Evolutionary conservation across 2,329 filamentous ascomycete genomes (phyloP).

Genomic region (Pseudonectria buxi): DNA sequence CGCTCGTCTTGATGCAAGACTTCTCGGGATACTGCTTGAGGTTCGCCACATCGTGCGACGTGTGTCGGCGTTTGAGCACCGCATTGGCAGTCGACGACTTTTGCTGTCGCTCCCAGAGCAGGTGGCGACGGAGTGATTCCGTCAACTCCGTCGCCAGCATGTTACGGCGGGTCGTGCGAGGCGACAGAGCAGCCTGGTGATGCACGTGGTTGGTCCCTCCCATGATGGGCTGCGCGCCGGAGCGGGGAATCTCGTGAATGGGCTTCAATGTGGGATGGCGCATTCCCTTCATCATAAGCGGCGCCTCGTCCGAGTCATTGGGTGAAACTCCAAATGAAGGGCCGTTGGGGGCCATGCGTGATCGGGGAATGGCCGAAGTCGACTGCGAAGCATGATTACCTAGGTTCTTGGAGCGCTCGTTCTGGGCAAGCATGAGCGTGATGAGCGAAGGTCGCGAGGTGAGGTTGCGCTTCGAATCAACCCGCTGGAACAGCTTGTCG

Average conservation of each 20-base stretch:
- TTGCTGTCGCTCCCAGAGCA: constrained; percentile 92
- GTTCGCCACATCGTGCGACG: constrained; percentile 84
- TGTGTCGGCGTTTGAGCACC: constrained; percentile 82
- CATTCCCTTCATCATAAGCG: constrained; percentile 57
- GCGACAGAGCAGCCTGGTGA: constrained; percentile 74
- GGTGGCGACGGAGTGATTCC: constrained; percentile 81
- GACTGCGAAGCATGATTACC: constrained; percentile 61
- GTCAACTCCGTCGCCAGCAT: constrained; percentile 95
- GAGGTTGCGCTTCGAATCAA: constrained; percentile 80
- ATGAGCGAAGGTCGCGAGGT: constrained; percentile 82
- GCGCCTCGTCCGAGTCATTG: constrained; percentile 56
- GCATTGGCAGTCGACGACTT: constrained; percentile 85
- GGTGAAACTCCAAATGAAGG: constrained; percentile 42
- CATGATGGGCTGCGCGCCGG: constrained; percentile 69
- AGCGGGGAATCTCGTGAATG: constrained; percentile 58
- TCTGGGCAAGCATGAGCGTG: constrained; percentile 78
- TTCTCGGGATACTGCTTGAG: constrained; percentile 73
- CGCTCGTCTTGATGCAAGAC: constrained; percentile 51
- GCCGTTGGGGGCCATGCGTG: constrained; percentile 43
- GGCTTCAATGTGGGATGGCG: constrained; percentile 43
- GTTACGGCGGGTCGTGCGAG: constrained; percentile 83
- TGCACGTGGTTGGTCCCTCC: constrained; percentile 57
- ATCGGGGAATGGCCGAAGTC: constrained; percentile 61
- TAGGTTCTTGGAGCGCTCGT: constrained; percentile 63
- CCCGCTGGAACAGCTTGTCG: constrained; percentile 79